Percentiles rank a stretch among this genome's conserved stretches.
phyloP scores from a whole-genome alignment of 345 rosid genomes.

The Physaria fendleri region DNA sequence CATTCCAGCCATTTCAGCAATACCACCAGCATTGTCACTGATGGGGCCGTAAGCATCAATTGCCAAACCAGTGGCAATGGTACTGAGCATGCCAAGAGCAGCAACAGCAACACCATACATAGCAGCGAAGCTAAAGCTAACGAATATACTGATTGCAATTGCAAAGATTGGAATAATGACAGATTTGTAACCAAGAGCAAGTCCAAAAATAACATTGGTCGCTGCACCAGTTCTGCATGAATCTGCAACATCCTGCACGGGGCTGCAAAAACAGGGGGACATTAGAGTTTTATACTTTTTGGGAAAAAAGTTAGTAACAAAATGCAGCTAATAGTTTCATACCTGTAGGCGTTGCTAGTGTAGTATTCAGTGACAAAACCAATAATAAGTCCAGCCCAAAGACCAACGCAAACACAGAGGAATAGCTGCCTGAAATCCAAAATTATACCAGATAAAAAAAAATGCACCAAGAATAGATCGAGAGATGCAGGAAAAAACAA shows the following conservation, averaged over 20 bases:
- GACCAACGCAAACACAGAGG: conserved; percentile 59
- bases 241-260: conserved; percentile 97
- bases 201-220: conserved; percentile 79
- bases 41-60: conserved; percentile 79
- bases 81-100: conserved; percentile 75
- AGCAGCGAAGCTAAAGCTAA: conserved; percentile 74
- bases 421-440: conserved; percentile 52
- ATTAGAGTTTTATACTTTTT: too few species aligned
- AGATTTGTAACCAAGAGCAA: conserved; percentile 84
- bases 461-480: too few species aligned
- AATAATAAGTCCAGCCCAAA: conserved; percentile 67
- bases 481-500: too few species aligned
- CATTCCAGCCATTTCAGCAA: conserved; percentile 87
- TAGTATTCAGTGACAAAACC: conserved; percentile 63
- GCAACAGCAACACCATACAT: conserved; percentile 87
- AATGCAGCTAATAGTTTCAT: too few species aligned
- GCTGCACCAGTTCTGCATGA: conserved; percentile 93
- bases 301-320: too few species aligned
- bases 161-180: conserved; percentile 79
- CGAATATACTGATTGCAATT: conserved; percentile 60
- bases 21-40: conserved; percentile 78
- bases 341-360: conserved; percentile 75
- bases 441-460: too few species aligned
- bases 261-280: conserved; percentile 40
- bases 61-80: conserved; percentile 71